Conservation (phyloP, 106 monocot genomes). For the Phalaenopsis equestris region DNA sequence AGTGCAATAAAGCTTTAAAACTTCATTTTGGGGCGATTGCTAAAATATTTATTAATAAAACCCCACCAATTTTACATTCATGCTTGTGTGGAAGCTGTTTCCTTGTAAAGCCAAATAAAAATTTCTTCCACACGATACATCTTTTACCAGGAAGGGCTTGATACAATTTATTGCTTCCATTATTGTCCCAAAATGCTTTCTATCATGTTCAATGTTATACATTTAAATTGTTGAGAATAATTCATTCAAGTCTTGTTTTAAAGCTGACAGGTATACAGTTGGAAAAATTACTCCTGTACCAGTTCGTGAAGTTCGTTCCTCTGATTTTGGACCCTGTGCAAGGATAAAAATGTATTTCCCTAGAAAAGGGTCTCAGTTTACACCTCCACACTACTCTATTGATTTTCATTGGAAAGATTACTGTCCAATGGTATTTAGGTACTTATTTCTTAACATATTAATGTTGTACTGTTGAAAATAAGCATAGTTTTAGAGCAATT, state of each 20-base stretch:
- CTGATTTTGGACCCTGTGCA: constrained; percentile 88
- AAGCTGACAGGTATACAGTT: constrained; percentile 70
- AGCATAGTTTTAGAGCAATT: background rate
- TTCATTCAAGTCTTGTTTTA: constrained; percentile 14
- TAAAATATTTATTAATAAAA: background rate
- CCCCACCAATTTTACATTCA: background rate
- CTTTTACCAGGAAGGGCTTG: background rate
- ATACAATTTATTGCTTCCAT: background rate
- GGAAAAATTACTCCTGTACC: constrained; percentile 97
- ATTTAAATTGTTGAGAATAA: constrained; percentile 2
- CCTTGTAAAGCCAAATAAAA: background rate
- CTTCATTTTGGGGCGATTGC: background rate
- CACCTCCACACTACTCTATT: constrained; percentile 78
- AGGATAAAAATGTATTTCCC: constrained; percentile 80
- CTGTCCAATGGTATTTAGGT: constrained; percentile 95
- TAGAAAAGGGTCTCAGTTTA: constrained; percentile 66
- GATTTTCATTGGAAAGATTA: constrained; percentile 97
- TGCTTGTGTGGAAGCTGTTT: background rate
- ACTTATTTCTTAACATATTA: constrained; percentile 8
- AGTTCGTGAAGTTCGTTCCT: constrained; percentile 82
- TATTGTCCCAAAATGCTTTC: background rate
- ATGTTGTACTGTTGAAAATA: background rate
- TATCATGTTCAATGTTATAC: background rate
- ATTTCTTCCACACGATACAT: background rate
- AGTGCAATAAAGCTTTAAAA: background rate